phyloP scores from a whole-genome alignment of 805 yeast species.

The Wickerhamiella azymoides region DNA sequence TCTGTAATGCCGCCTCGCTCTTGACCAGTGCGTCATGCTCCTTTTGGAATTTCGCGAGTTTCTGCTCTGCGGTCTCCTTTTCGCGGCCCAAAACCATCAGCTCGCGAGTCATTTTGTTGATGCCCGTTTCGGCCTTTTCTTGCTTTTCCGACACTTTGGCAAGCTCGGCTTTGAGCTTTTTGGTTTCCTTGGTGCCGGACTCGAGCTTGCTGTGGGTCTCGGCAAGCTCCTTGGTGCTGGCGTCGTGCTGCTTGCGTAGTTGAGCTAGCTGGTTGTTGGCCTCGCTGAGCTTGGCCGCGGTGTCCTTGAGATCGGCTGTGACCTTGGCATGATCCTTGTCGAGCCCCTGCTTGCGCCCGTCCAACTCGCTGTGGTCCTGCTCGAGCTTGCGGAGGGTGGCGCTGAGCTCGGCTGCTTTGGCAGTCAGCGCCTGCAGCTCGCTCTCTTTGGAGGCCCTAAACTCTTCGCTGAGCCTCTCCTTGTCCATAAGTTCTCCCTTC shows the following conservation, averaged over 20 bases:
- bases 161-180: slow-evolving; percentile 19
- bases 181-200: background rate
- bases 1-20: slow-evolving; percentile 11
- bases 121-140: slow-evolving; percentile 66
- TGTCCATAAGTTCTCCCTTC: slow-evolving; percentile 15
- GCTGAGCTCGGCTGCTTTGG: background rate
- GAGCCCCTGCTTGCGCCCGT: slow-evolving; percentile 17
- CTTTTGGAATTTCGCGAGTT: slow-evolving; percentile 7
- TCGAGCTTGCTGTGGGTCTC: background rate
- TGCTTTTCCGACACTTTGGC: slow-evolving; percentile 31
- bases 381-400: slow-evolving; percentile 16
- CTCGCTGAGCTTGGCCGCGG: background rate
- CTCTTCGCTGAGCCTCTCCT: slow-evolving; percentile 14
- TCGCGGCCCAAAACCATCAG: slow-evolving; percentile 50
- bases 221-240: slow-evolving; percentile 4
- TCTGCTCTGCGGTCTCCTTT: slow-evolving; percentile 29
- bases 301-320: background rate
- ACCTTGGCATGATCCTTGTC: slow-evolving; percentile 1
- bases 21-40: slow-evolving; percentile 13
- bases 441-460: slow-evolving; percentile 15
- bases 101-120: slow-evolving; percentile 82
- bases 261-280: background rate
- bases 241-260: slow-evolving; percentile 3
- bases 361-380: slow-evolving; percentile 20
- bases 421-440: slow-evolving; percentile 10